Percentiles rank a stretch among this genome's conserved stretches.
These are phyloP conservation scores for Diplosphaera chodatii DNA, from an alignment of 139 green algal genomes.

Conservation along the genomic window DNA sequence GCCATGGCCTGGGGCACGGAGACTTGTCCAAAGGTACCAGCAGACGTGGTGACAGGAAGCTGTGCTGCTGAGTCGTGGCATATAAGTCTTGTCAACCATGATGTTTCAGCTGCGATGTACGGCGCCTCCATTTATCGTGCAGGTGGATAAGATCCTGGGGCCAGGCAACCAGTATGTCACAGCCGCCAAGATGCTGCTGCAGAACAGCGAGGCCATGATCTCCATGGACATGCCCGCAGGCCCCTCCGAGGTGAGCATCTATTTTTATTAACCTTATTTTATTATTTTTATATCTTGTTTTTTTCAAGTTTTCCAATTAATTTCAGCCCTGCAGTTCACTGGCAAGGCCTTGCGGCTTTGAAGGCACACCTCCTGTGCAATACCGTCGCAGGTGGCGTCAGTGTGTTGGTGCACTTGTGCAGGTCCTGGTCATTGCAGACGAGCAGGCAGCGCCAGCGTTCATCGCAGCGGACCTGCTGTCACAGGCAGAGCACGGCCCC, in stretches of 20 bases:
- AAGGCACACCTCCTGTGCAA: too few relatives aligned
- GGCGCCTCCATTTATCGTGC: too few relatives aligned
- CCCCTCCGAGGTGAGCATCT: constrained; percentile 62
- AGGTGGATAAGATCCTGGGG: constrained; percentile 83
- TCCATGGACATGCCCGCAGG: constrained; percentile 94
- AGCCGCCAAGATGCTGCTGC: constrained; percentile 88
- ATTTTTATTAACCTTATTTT: too few relatives aligned
- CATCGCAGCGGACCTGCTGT: constrained; percentile 92
- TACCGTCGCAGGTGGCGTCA: too few relatives aligned
- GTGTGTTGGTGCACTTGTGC: not conserved
- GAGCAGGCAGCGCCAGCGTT: constrained; percentile 59
- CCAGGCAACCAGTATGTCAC: constrained; percentile 92
- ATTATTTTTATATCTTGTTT: too few relatives aligned
- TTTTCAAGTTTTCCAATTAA: too few relatives aligned
- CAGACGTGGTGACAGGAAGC: too few relatives aligned
- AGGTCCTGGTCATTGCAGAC: constrained; percentile 88
- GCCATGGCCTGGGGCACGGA: constrained; percentile 93
- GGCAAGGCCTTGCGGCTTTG: too few relatives aligned
- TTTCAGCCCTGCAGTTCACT: too few relatives aligned
- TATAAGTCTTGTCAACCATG: too few relatives aligned
- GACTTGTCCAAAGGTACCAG: constrained; percentile 91
- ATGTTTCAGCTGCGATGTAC: too few relatives aligned
- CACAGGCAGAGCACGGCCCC: constrained; percentile 94
- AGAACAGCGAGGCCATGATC: constrained; percentile 90
- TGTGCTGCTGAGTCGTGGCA: too few relatives aligned